phyloP scores from a whole-genome alignment of 2,329 filamentous ascomycete species.

The Didymellaceae sp. region DNA sequence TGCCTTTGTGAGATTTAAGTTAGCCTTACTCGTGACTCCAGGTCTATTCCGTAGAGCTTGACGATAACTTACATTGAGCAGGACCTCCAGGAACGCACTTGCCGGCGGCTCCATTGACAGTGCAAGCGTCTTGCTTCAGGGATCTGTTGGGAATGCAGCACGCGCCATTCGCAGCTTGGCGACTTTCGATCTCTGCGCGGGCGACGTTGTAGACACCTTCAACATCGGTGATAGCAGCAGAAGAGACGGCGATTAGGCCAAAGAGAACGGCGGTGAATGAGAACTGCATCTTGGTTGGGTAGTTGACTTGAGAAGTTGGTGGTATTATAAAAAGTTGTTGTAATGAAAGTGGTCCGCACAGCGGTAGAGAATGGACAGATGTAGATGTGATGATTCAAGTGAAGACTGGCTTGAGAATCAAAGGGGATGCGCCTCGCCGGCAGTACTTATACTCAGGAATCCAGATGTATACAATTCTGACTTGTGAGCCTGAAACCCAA shows the following conservation, averaged over 20 bases:
- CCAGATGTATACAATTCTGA: background rate
- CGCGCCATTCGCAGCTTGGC: constrained; percentile 22
- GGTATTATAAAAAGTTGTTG: constrained; percentile 6
- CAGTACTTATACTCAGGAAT: background rate
- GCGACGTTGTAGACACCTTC: constrained; percentile 22
- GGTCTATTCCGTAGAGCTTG: too few relatives aligned
- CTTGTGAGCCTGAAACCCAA: background rate
- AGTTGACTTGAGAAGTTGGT: background rate
- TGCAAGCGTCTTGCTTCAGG: constrained; percentile 24
- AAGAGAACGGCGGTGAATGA: constrained; percentile 16
- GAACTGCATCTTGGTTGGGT: background rate
- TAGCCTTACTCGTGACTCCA: background rate
- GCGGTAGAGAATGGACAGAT: constrained; percentile 22
- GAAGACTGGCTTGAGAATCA: constrained; percentile 22
- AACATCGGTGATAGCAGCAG: constrained; percentile 24
- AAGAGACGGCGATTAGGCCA: constrained; percentile 26
- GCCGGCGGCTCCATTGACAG: constrained; percentile 22
- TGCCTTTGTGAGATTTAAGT: background rate
- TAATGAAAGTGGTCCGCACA: constrained; percentile 26
- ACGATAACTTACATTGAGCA: background rate
- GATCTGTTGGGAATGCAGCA: constrained; percentile 27
- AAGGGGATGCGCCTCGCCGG: background rate
- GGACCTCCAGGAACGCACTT: constrained; percentile 28
- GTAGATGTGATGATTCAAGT: constrained; percentile 18
- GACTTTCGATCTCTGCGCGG: constrained; percentile 15